Evolutionary conservation across 352 stramenopile species (phyloP), one percentile per base, ranked within the genome.

Genomic region (Pythium insidiosum): DNA sequence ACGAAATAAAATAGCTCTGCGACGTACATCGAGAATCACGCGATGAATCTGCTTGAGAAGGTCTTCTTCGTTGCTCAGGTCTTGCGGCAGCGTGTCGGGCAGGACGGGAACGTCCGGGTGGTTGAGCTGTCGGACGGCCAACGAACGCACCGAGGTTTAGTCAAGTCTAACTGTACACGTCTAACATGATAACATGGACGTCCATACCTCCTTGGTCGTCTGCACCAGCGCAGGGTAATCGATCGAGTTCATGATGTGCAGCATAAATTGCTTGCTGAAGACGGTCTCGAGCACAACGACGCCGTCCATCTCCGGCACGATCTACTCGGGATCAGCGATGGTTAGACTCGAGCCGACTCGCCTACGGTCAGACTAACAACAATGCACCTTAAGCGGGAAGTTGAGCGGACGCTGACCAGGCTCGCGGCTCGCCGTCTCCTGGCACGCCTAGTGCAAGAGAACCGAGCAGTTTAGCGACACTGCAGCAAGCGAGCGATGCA

Each of bases 201-300:
- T 25, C 50, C 54, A 19, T 34, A 88, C 78, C 63, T 92, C 74
- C 46, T 78, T 73, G 21, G 74, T 86, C 19, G 80, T 89, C 45
- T 85, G 53, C 33, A 60, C 66, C n/a, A 92, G 56, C 41, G 72
- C 80, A 31, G 50, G 43, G 63, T 88, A 92, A 66, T 92, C 80
- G 44, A 92, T 92, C 53, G 77, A 84, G 53, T 83, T 72, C 65
- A 92, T 79, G 50, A 92, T 87, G 58, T 92, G 76, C 40, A 88
- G 54, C 71, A 89, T 87, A 51, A 92, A 92, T 29, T 52, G 58
- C 62, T 92, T 90, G 53, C 68, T 84, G 63, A 77, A 92, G 22
- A 88, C 58, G 33, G 77, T 92, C 62, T 89, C 62, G 6, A 74
- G 55, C 25, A 92, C 73, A 15, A 88, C 80, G 7, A 92, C 66